Percentiles rank a stretch among this genome's conserved stretches.
These are phyloP conservation scores for Letharia columbiana DNA, from an alignment of 495 filamentous ascomycete species.

Conservation along the genomic window DNA sequence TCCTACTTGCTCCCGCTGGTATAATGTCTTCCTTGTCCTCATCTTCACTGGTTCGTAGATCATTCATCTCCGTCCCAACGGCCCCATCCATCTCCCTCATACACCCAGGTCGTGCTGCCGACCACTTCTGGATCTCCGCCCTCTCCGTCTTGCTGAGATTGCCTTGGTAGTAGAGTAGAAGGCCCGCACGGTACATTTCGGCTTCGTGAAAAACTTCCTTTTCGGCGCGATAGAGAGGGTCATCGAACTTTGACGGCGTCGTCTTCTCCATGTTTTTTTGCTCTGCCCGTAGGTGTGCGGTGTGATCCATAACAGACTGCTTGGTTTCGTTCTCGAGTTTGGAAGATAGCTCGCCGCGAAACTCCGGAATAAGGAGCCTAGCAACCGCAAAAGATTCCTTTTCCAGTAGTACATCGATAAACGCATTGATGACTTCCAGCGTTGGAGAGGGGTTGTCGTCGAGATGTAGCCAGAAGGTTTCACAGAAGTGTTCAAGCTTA, in stretches of 20 bases:
- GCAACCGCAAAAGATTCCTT: background rate
- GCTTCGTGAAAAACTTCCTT: conserved; percentile 3
- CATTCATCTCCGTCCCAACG: background rate
- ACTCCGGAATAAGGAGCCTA: background rate
- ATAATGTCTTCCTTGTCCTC: background rate
- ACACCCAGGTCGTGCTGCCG: background rate
- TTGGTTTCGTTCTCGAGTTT: background rate
- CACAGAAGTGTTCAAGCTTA: background rate
- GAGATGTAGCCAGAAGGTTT: background rate
- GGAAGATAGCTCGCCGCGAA: background rate
- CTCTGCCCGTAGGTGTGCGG: background rate
- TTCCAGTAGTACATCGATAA: background rate
- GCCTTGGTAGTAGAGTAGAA: background rate
- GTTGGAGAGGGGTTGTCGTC: background rate
- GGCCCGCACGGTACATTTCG: background rate
- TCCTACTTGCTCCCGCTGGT: too few species aligned
- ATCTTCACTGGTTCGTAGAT: background rate
- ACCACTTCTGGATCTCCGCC: background rate
- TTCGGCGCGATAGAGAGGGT: background rate
- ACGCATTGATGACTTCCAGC: background rate
- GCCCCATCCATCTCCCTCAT: background rate
- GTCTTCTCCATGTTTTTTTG: background rate
- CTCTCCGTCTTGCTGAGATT: background rate
- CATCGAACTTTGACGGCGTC: background rate
- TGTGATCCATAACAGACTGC: background rate